Conservation (phyloP, 2,329 filamentous ascomycete genomes). For the Sporothrix mexicana region DNA sequence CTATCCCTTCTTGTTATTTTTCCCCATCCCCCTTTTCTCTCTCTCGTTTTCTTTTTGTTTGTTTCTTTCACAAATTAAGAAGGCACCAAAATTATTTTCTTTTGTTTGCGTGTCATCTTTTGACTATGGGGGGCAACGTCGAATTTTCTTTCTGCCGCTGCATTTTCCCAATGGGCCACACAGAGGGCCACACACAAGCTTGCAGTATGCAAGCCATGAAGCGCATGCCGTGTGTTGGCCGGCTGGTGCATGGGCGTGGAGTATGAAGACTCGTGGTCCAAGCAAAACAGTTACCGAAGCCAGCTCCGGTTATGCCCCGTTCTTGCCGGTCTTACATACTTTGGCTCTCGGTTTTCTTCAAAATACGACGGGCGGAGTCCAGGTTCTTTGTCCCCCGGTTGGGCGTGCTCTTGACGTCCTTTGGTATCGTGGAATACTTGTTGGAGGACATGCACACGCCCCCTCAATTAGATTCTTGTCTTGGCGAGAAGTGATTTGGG, state of each 20-base stretch:
- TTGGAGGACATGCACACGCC: neutral
- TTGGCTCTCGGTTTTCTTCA: neutral
- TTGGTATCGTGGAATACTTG: neutral
- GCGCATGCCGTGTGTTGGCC: conserved; percentile 5
- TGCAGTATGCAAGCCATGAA: conserved; percentile 23
- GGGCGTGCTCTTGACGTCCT: neutral
- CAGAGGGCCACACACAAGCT: neutral
- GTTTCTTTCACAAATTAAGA: neutral
- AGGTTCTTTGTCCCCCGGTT: too few relatives aligned
- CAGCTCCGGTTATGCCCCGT: conserved; percentile 14
- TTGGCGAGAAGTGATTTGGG: neutral
- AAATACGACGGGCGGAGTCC: neutral
- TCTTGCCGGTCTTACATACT: neutral
- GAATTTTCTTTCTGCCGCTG: neutral
- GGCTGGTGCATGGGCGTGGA: conserved; percentile 14
- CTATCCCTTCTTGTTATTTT: too few relatives aligned
- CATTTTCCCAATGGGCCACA: neutral
- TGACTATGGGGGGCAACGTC: neutral
- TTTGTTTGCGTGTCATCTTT: too few relatives aligned
- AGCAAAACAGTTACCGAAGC: conserved; percentile 24
- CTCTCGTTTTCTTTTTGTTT: neutral
- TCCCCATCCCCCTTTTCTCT: too few relatives aligned
- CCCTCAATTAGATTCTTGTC: neutral
- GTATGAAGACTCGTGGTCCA: neutral
- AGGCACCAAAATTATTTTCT: too few relatives aligned